Conservation (phyloP, 345 rosid species). For the Isatis tinctoria region DNA sequence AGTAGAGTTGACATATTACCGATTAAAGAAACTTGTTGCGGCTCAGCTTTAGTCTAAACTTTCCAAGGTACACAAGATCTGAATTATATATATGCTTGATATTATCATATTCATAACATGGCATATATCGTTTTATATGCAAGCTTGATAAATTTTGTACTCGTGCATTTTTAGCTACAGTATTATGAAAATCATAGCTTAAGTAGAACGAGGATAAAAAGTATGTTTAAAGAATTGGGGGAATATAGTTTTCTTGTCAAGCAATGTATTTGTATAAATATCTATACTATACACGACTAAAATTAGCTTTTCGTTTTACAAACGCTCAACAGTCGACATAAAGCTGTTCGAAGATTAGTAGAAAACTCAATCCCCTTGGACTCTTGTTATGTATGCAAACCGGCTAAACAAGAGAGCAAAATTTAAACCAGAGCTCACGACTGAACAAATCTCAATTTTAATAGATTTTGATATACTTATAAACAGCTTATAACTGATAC, state of each 20-base stretch:
- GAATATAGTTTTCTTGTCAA: neutral
- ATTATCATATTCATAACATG: neutral
- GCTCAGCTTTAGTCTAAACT: neutral
- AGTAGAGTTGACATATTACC: neutral
- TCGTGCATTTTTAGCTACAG: neutral
- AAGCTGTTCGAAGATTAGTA: neutral
- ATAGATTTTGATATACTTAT: neutral
- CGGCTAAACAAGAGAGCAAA: neutral
- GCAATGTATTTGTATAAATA: neutral
- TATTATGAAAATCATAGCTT: neutral
- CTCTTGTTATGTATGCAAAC: neutral
- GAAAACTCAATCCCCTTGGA: neutral
- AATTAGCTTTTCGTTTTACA: neutral
- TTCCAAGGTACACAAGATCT: neutral
- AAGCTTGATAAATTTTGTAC: neutral
- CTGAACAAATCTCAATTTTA: neutral
- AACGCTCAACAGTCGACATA: neutral
- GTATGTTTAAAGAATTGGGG: neutral
- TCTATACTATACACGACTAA: neutral
- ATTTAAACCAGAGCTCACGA: neutral
- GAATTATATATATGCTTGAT: neutral
- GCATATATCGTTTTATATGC: neutral
- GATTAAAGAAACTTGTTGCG: neutral
- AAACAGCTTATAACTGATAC: neutral
- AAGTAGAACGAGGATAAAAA: neutral